These are phyloP conservation scores for Stephania japonica DNA, from an alignment of 164 flowering plant genomes.

Conservation along the genomic window DNA sequence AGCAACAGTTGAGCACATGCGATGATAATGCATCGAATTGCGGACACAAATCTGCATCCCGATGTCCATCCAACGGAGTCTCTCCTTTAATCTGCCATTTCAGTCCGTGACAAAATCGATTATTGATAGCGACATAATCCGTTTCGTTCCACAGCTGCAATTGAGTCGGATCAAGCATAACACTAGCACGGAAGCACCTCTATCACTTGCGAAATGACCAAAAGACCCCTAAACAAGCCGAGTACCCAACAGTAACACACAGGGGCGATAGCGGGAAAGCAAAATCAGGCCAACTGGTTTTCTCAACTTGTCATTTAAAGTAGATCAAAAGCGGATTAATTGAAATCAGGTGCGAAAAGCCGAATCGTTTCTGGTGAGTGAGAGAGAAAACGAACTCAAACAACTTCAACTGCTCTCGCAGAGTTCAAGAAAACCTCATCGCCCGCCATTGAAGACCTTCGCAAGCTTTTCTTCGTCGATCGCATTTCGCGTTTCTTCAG, in stretches of 20 bases:
- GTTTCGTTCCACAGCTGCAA: too few relatives aligned
- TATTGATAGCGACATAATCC: too few relatives aligned
- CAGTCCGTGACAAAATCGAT: too few relatives aligned
- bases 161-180: too few relatives aligned
- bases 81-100: too few relatives aligned
- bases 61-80: too few relatives aligned
- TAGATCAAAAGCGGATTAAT: neutral
- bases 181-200: too few relatives aligned
- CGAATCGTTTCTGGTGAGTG: neutral
- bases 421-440: constrained; percentile 3
- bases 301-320: neutral
- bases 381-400: neutral
- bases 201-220: neutral
- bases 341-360: neutral
- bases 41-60: too few relatives aligned
- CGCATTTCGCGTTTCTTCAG: neutral
- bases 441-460: neutral
- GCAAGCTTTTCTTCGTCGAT: constrained; percentile 7
- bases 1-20: too few relatives aligned
- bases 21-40: too few relatives aligned
- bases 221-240: neutral
- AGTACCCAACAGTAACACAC: neutral
- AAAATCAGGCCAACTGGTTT: neutral
- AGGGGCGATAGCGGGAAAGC: neutral
- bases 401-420: neutral